Percentiles rank a stretch among this genome's conserved stretches.
Evolutionary conservation across 192 early-diverging fungal genomes (phyloP).

Genomic region (Entomortierella lignicola): DNA sequence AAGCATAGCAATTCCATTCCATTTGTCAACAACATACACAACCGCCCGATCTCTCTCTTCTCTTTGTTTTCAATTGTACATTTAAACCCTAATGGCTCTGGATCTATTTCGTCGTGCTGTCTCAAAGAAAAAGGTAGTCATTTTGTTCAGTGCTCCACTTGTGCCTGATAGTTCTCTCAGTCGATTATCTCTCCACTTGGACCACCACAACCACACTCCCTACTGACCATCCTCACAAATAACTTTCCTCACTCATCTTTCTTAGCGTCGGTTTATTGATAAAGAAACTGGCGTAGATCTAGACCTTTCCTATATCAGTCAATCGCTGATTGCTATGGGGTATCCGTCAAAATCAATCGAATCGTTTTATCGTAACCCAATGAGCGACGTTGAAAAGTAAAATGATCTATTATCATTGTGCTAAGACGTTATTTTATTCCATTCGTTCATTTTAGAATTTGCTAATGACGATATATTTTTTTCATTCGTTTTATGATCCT

Average conservation of each 20-base stretch:
- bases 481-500: neutral
- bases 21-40: too few relatives aligned
- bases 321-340: conserved; percentile 66
- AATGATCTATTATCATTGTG: neutral
- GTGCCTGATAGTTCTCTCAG: neutral
- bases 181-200: neutral
- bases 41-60: neutral
- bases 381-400: conserved; percentile 68
- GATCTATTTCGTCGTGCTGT: conserved; percentile 44
- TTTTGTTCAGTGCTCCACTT: too few relatives aligned
- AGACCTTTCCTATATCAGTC: conserved; percentile 59
- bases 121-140: conserved; percentile 43
- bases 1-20: too few relatives aligned
- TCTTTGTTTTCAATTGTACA: neutral
- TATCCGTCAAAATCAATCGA: conserved; percentile 67
- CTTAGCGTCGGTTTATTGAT: conserved; percentile 52
- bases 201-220: neutral
- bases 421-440: neutral
- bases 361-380: conserved; percentile 66
- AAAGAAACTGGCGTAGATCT: conserved; percentile 60
- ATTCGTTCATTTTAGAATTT: neutral
- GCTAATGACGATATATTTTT: neutral
- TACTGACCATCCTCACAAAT: neutral
- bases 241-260: neutral
- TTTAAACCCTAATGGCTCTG: neutral